Percentiles rank a stretch among this genome's conserved stretches.
Conservation (phyloP, 2,329 filamentous ascomycete genomes). For the Arthrobotrys entomopaga region DNA sequence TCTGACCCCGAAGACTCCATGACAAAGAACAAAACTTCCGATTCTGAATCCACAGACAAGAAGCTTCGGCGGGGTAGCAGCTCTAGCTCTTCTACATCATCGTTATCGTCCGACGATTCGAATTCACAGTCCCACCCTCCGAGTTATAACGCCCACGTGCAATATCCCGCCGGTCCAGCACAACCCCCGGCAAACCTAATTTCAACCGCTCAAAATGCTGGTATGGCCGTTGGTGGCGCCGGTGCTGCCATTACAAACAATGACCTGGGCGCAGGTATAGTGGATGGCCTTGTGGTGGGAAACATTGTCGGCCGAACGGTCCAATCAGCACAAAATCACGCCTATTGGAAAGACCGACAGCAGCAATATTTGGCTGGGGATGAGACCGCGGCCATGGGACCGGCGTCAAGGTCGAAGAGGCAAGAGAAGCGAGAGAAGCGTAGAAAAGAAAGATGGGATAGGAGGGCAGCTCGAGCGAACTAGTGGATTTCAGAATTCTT, state of each 20-base stretch:
- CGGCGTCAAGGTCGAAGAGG: constrained; percentile 1
- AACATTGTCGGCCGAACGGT: not conserved
- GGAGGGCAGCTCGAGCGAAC: not conserved
- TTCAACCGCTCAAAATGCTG: not conserved
- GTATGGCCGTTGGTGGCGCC: not conserved
- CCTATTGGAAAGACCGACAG: not conserved
- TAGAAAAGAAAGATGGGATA: not conserved
- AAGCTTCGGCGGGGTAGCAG: not conserved
- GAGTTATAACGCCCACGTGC: not conserved
- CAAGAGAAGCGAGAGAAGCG: not conserved
- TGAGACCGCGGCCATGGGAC: not conserved
- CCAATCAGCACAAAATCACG: not conserved
- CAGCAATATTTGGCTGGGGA: constrained; percentile 2
- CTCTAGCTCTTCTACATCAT: not conserved
- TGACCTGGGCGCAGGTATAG: not conserved
- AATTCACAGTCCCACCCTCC: not conserved
- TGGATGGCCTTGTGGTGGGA: not conserved
- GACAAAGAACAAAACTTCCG: not conserved
- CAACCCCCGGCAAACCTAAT: not conserved
- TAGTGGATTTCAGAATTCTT: no score
- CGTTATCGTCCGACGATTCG: not conserved
- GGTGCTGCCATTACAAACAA: not conserved
- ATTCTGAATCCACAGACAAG: not conserved
- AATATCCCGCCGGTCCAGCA: not conserved
- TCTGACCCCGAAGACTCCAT: not conserved